Base-by-base conservation (phyloP, 1,284 basidiomycete species). In the Cystobasidiaceae sp. region DNA sequence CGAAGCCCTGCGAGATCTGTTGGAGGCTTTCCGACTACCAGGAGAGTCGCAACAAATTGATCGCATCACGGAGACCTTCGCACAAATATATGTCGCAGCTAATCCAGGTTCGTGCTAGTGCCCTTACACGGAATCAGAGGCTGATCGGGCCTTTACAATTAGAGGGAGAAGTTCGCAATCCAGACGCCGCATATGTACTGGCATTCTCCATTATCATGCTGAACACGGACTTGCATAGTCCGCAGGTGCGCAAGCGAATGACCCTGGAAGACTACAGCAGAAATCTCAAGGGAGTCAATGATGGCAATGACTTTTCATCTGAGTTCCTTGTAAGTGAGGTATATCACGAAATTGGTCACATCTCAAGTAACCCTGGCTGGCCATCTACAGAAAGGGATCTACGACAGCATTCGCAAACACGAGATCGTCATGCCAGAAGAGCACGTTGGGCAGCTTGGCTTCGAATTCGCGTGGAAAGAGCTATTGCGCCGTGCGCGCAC, bases 351-450 rank as follows among this genome's bases (percentile, higher is more conserved):
- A 17, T 25, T 30, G 28, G 13, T 44, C 37, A n/a, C 23, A 11
- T 43, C 32, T 4, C 9, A 46, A 4, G n/a, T n/a, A n/a, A 2
- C 11, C 39, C 43, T 66, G 30, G 59, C 61, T 61, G 55, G 19
- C 23, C 17, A 9, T 37, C 28, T 7, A 57, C 72, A 92, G 90
- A 85, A 86, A 78, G 82, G 82, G 39, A 90, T 97, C 66, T 98
- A 94, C 73, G 93, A 97, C 70, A 91, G 88, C 3, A 94, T 99
- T 73, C 86, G 90, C 50, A 93, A 90, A 77, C 82, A 86, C 49
- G 96, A 99, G 79, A 97, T 98, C 68, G 84, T 98, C 54, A 89
- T 98, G 86, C 94, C 96, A 0, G 93, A 98, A 78, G 96, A 99
- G 75, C 96, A 98, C 74, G 89, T 86, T 4, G 96, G 96, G 1